Conservation (phyloP, 129 eudicot genomes). For the Gnaphalium uliginosum region DNA sequence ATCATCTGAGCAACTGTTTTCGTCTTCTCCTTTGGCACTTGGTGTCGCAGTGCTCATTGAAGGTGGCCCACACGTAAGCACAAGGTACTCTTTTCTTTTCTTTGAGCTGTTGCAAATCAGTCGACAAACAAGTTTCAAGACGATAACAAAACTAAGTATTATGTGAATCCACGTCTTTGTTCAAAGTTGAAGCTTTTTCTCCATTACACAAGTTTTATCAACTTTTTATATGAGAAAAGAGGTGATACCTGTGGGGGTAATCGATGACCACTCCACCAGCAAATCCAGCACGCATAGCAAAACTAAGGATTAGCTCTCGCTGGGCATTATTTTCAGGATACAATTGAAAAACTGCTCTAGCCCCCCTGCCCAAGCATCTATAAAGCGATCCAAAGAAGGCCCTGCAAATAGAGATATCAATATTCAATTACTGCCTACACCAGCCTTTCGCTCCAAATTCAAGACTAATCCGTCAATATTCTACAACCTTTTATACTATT, state of each 20-base stretch:
- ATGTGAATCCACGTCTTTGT: too few species aligned
- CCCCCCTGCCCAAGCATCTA: constrained; percentile 86
- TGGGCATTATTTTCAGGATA: constrained; percentile 91
- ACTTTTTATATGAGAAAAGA: background rate
- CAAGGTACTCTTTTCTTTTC: constrained; percentile 91
- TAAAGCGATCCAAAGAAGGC: constrained; percentile 91
- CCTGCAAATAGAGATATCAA: constrained; percentile 41
- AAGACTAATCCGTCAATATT: background rate
- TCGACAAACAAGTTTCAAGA: background rate
- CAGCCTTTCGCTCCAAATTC: background rate
- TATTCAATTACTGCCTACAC: background rate
- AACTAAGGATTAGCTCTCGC: constrained; percentile 74
- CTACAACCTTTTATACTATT: background rate
- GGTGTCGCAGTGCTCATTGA: constrained; percentile 65
- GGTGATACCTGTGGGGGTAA: constrained; percentile 77
- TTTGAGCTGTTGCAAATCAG: constrained; percentile 59
- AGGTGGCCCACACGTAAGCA: constrained; percentile 87
- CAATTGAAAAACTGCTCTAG: constrained; percentile 79
- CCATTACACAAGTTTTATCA: background rate
- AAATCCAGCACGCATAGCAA: constrained; percentile 98
- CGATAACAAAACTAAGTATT: background rate
- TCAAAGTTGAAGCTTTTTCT: background rate
- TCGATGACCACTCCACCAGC: constrained; percentile 96
- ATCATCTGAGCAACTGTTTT: constrained; percentile 67
- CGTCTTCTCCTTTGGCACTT: constrained; percentile 70